Percentiles rank a stretch among this genome's conserved stretches.
These are phyloP conservation scores for Myxozyma monticola DNA, from an alignment of 805 yeast genomes.

Conservation along the genomic window DNA sequence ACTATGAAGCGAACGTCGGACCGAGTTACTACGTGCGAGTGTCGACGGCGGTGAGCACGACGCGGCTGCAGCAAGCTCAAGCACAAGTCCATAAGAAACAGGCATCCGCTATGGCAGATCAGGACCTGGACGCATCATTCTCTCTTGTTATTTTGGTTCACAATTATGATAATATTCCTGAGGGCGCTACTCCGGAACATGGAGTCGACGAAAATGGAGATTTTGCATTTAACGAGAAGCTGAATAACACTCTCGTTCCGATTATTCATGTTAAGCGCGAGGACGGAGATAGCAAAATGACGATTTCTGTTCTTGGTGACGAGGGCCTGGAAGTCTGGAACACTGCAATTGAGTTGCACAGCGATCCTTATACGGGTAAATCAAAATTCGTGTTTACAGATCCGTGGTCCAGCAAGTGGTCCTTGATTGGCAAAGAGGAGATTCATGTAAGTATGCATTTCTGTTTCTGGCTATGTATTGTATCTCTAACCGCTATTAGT, in stretches of 20 bases:
- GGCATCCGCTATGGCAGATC: background rate
- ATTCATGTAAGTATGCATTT: slow-evolving; percentile 1
- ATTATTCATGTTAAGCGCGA: slow-evolving; percentile 17
- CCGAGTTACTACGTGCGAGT: slow-evolving; percentile 62
- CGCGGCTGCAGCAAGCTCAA: background rate
- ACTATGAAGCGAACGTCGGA: slow-evolving; percentile 57
- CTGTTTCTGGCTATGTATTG: background rate
- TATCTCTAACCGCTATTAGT: slow-evolving; percentile 1
- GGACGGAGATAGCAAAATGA: slow-evolving; percentile 24
- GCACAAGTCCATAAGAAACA: background rate
- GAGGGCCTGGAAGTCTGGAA: slow-evolving; percentile 16
- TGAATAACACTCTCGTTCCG: slow-evolving; percentile 10
- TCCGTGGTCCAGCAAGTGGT: slow-evolving; percentile 25
- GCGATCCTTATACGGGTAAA: slow-evolving; percentile 14
- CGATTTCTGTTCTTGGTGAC: slow-evolving; percentile 13
- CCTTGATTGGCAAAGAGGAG: slow-evolving; percentile 15
- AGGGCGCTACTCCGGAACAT: background rate
- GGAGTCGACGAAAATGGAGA: background rate
- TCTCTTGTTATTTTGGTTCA: slow-evolving; percentile 20
- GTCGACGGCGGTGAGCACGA: background rate
- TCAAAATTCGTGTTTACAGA: slow-evolving; percentile 18
- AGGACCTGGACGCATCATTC: slow-evolving; percentile 13
- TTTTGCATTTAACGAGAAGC: background rate
- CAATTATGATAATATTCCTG: slow-evolving; percentile 19
- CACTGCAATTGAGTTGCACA: slow-evolving; percentile 7